Base-by-base conservation (phyloP, 768 basidiomycete species). In the Mycena amicta region DNA sequence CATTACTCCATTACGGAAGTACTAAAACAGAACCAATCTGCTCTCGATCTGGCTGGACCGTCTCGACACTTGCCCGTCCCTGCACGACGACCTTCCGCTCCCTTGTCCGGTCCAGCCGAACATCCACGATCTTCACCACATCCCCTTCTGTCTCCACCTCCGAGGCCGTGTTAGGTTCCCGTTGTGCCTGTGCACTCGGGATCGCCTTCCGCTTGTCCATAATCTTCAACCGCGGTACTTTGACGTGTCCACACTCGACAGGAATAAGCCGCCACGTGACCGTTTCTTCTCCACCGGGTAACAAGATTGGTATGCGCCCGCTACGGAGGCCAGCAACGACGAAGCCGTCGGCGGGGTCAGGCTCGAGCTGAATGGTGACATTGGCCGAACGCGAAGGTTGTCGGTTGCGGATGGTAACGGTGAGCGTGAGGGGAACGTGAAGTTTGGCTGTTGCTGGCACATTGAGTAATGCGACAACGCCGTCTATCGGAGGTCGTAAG, bases 261-360 rank as follows among this genome's bases (percentile, higher is more conserved):
- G 92, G 89, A 27, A 92, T 80, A 29, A 92, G 68, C 27, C 79
- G 82, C 89, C 90, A 93, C 11, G 73, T 72, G 22, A 93, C 52
- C 57, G 71, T 78, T 63, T 86, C 86, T 69, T 92, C 90, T 26
- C 79, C 75, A 4, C 87, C 87, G 0, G 93, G 89, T 41, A 91
- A 75, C n/a, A 98, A 74, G 45, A 89, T 73, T 2, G 92, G 87
- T 8, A 93, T 62, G 11, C 86, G 81, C 3, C 85, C 84, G 50
- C 76, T 82, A 47, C 91, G 78, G 31, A 90, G 69, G 0, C 95
- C 95, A 2, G 91, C 83, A 41, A 94, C 83, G 16, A 95, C 84
- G 71, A 97, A 96, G n/a, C 81, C 78, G 40, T 92, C 91, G 13
- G 73, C 59, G 16, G 74, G 62, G 59, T 88, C 86, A 1, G 85